phyloP scores from a whole-genome alignment of 495 filamentous ascomycete species.

The Talaromyces borbonicus region DNA sequence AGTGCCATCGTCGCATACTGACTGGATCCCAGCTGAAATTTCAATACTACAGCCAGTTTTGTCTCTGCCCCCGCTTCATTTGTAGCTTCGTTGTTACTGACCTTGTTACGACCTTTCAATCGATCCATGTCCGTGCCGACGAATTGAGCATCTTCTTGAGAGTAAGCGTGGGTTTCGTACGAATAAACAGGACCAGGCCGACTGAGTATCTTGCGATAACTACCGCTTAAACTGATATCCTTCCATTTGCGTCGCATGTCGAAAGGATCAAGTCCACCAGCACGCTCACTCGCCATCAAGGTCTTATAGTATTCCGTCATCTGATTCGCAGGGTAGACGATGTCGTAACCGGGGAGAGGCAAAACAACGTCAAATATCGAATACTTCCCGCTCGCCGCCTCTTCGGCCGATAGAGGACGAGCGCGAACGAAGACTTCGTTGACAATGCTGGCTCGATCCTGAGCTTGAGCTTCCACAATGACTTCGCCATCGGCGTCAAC shows the following conservation, averaged over 20 bases:
- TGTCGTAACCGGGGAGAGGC: slow-evolving; percentile 84
- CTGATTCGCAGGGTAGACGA: slow-evolving; percentile 76
- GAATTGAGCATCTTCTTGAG: slow-evolving; percentile 65
- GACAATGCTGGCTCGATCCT: slow-evolving; percentile 42
- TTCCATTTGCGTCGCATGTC: slow-evolving; percentile 79
- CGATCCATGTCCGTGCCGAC: slow-evolving; percentile 73
- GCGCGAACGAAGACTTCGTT: slow-evolving; percentile 62
- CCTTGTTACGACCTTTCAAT: slow-evolving; percentile 16
- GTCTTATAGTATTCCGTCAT: slow-evolving; percentile 67
- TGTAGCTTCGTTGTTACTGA: slow-evolving; percentile 8
- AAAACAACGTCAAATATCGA: slow-evolving; percentile 87
- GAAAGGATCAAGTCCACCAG: slow-evolving; percentile 69
- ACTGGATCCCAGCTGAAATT: slow-evolving; percentile 72
- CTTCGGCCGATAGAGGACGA: slow-evolving; percentile 62
- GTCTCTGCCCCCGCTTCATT: background rate
- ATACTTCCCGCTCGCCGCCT: slow-evolving; percentile 70
- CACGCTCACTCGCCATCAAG: slow-evolving; percentile 72
- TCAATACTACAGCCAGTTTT: slow-evolving; percentile 76
- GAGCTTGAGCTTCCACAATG: slow-evolving; percentile 47
- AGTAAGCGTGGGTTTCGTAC: slow-evolving; percentile 60
- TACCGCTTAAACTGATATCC: slow-evolving; percentile 81
- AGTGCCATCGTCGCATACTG: slow-evolving; percentile 94
- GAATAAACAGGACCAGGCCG: slow-evolving; percentile 45
- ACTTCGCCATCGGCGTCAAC: slow-evolving; percentile 64
- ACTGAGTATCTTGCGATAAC: slow-evolving; percentile 78